Base-by-base conservation (phyloP, 23 red algal species). In the Gracilariopsis chorda region DNA sequence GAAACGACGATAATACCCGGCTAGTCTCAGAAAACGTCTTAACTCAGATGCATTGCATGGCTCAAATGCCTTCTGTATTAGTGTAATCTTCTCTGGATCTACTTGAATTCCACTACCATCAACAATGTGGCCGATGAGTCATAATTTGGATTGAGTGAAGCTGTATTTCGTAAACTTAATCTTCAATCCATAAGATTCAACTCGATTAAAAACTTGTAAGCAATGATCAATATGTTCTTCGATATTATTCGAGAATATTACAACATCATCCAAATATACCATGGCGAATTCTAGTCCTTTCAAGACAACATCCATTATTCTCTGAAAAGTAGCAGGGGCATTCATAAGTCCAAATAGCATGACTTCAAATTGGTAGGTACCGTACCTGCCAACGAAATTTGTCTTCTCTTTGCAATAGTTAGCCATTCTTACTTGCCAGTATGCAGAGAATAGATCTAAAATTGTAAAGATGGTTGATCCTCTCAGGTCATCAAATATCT, bases 401-500 rank as follows among this genome's bases (percentile, higher is more conserved):
- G 7, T 75, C 69, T 25, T 75, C 23, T 39, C 7, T 39, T 75
- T 75, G 6, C 7, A 75, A 7, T 39, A 4, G 24, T 75, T 37
- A 23, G 29, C 39, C 69, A 75, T 39, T 6, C 5, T 27, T 28
- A 75, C 39, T 37, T 75, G 69, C 69, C 69, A 75, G 41, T 46
- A 46, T 23, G 29, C 69, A 4, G 69, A 28, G 41, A 75, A 46
- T 4, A 75, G 69, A 39, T 75, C 69, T 9, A 75, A 39, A 37
- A 37, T 75, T 46, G 7, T 75, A 6, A 75, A 75, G 19, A 75
- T 6, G 8, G 32, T 25, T 25, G 5, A 39, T 39, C 6, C 69
- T 19, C 43, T 43, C 69, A 75, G 69, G 19, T 75, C 69, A 39
- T 75, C 69, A 75, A 75, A 39, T 5, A 75, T 75, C 43, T 75